A percentile compares a stretch with the other conserved stretches of the same genome.
phyloP scores from a whole-genome alignment of 2,329 filamentous ascomycete species.

The Colletotrichum simmondsii region DNA sequence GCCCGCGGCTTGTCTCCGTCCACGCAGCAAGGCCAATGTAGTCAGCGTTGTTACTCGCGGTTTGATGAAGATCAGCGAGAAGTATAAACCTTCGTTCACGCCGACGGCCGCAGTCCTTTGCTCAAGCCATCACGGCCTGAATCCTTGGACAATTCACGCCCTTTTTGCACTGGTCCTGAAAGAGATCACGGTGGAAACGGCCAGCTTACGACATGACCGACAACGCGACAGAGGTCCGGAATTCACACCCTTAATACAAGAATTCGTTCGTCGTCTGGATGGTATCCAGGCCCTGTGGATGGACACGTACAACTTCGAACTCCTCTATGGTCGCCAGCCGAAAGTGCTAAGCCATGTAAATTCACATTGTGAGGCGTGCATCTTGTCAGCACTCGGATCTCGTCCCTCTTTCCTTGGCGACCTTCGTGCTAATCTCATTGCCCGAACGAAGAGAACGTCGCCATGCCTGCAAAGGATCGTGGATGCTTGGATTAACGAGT shows the following conservation, averaged over 20 bases:
- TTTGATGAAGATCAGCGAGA: slow-evolving; percentile 44
- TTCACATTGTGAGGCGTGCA: slow-evolving; percentile 63
- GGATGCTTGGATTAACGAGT: slow-evolving; percentile 55
- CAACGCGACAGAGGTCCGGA: neutral
- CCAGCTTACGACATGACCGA: slow-evolving; percentile 41
- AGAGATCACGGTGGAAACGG: slow-evolving; percentile 51
- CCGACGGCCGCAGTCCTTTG: slow-evolving; percentile 52
- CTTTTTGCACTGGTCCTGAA: slow-evolving; percentile 54
- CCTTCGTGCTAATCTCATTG: slow-evolving; percentile 55
- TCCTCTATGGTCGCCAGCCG: slow-evolving; percentile 46
- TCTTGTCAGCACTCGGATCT: slow-evolving; percentile 60
- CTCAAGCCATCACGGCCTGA: slow-evolving; percentile 49
- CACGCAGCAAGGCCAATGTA: slow-evolving; percentile 39
- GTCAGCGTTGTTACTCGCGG: slow-evolving; percentile 45
- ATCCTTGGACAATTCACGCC: slow-evolving; percentile 54
- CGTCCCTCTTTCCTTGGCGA: slow-evolving; percentile 54
- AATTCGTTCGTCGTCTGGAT: slow-evolving; percentile 45
- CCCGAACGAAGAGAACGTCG: slow-evolving; percentile 43
- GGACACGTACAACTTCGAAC: slow-evolving; percentile 44
- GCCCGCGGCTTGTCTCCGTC: slow-evolving; percentile 40
- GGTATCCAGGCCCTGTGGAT: slow-evolving; percentile 53
- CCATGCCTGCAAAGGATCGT: slow-evolving; percentile 53
- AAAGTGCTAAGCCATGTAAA: slow-evolving; percentile 40
- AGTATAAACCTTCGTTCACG: slow-evolving; percentile 38
- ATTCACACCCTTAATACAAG: neutral